Evolutionary conservation across 2,329 filamentous ascomycete species (phyloP).

Genomic region (Acrocalymma vagum): DNA sequence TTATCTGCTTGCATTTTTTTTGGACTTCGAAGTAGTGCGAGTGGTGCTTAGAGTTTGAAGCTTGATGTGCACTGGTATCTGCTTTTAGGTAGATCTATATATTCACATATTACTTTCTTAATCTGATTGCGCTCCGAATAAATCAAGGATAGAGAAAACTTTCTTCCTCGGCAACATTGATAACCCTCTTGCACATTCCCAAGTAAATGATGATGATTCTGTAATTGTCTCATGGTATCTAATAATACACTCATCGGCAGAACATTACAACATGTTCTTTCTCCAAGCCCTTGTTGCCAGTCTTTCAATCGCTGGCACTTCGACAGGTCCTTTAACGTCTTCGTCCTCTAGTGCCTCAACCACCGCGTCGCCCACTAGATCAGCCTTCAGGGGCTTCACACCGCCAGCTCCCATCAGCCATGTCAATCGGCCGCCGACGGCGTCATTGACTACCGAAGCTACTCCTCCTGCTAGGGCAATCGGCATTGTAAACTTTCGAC

Average conservation of each 20-base stretch:
- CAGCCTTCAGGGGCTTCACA: constrained; percentile 86
- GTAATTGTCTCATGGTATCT: too few relatives aligned
- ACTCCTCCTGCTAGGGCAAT: constrained; percentile 80
- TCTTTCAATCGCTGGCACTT: constrained; percentile 80
- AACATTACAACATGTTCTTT: constrained; percentile 78
- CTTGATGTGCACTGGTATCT: too few relatives aligned
- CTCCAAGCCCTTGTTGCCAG: constrained; percentile 87
- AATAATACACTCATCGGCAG: neutral
- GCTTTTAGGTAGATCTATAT: too few relatives aligned
- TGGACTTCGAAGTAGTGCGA: too few relatives aligned
- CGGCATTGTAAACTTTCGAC: constrained; percentile 81
- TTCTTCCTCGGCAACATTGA: too few relatives aligned
- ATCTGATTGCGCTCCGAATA: too few relatives aligned
- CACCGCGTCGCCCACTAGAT: constrained; percentile 86
- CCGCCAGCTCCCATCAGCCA: constrained; percentile 83
- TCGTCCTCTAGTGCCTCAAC: constrained; percentile 86
- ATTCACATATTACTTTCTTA: too few relatives aligned
- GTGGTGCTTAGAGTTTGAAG: too few relatives aligned
- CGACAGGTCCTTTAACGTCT: constrained; percentile 75
- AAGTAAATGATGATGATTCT: too few relatives aligned
- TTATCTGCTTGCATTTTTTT: too few relatives aligned
- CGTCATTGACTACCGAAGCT: constrained; percentile 77
- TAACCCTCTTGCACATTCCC: too few relatives aligned
- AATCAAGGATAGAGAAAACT: too few relatives aligned
- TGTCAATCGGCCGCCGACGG: constrained; percentile 79